phyloP scores from a whole-genome alignment of 768 basidiomycete genomes.

The Suillus subalutaceus region DNA sequence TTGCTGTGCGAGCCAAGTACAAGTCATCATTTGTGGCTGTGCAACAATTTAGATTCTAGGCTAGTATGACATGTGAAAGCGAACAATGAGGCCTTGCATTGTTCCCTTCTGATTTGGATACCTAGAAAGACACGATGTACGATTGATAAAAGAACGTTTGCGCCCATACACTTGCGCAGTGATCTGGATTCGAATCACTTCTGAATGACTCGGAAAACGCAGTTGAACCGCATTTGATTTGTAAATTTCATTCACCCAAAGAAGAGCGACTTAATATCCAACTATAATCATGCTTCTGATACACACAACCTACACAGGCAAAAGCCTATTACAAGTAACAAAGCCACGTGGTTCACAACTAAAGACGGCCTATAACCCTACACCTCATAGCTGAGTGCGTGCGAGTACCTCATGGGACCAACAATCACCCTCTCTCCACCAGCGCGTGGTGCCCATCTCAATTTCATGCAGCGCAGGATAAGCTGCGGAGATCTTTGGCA shows the following conservation, averaged over 20 bases:
- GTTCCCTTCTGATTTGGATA: not conserved
- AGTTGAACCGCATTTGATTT: not conserved
- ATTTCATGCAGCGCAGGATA: constrained; percentile 2
- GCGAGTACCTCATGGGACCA: not conserved
- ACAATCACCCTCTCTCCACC: not conserved
- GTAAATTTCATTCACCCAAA: not conserved
- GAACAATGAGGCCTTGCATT: not conserved
- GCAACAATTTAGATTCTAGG: not conserved
- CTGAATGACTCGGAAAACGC: not conserved
- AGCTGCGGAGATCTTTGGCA: not conserved
- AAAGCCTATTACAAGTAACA: not conserved
- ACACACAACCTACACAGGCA: too few species aligned
- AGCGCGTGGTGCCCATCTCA: not conserved
- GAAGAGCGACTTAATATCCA: not conserved
- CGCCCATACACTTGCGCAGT: not conserved
- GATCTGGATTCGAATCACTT: not conserved
- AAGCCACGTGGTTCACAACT: not conserved
- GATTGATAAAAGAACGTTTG: not conserved
- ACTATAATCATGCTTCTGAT: not conserved
- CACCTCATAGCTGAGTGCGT: not conserved
- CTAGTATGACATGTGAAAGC: too few species aligned
- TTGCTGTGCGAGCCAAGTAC: not conserved
- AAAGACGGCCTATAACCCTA: not conserved
- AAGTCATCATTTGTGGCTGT: not conserved
- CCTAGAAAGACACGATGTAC: not conserved